These are phyloP conservation scores for Cronartium quercuum DNA, from an alignment of 1,284 basidiomycete species.

Conservation along the genomic window DNA sequence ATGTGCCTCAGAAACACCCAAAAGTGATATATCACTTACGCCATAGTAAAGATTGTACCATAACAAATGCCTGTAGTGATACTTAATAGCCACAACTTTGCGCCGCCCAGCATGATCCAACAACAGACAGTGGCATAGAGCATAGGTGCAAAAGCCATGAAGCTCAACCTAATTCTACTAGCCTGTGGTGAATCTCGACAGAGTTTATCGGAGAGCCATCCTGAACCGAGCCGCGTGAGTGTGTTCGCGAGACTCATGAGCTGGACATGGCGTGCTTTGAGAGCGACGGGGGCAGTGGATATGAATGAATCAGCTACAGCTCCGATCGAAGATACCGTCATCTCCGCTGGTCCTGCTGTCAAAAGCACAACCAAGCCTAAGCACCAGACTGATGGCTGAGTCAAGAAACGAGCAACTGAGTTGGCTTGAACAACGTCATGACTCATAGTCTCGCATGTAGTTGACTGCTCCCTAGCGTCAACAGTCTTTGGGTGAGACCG, in stretches of 20 bases:
- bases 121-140: conserved; percentile 7
- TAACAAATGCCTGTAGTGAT: conserved; percentile 16
- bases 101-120: neutral
- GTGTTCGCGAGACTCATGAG: conserved; percentile 23
- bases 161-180: neutral
- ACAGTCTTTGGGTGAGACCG: neutral
- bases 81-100: conserved; percentile 19
- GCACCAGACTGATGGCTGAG: conserved; percentile 20
- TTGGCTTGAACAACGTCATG: neutral
- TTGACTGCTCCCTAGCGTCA: neutral
- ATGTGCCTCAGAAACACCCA: neutral
- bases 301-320: conserved; percentile 5
- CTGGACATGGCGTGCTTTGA: conserved; percentile 26
- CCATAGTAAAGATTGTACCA: conserved; percentile 15
- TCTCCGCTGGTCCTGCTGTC: conserved; percentile 24
- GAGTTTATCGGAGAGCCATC: conserved; percentile 24
- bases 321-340: conserved; percentile 27
- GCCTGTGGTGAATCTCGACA: neutral
- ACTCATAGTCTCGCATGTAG: neutral
- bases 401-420: neutral
- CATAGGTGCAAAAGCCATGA: conserved; percentile 12
- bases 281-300: neutral
- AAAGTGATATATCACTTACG: conserved; percentile 2
- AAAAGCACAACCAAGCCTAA: conserved; percentile 9
- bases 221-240: conserved; percentile 4